Conservation (phyloP, 1,139 yeast species). For the Diutina catenulata region DNA sequence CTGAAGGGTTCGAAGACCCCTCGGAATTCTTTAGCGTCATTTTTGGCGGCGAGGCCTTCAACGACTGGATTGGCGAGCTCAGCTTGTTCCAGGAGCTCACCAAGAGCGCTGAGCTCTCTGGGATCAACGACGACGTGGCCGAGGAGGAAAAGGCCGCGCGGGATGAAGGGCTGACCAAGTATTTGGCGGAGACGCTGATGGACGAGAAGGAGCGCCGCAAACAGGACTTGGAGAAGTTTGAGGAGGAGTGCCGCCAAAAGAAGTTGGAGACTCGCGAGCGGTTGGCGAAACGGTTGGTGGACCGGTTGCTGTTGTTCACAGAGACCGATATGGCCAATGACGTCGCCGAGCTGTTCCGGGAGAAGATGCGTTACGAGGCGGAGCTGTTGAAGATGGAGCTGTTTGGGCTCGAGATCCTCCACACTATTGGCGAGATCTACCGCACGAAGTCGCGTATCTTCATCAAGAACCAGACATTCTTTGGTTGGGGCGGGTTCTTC, state of each 20-base stretch:
- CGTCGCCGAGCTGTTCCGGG: constrained; percentile 55
- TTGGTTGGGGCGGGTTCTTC: constrained; percentile 69
- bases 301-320: constrained; percentile 63
- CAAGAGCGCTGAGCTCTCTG: constrained; percentile 54
- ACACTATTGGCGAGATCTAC: constrained; percentile 74
- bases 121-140: constrained; percentile 31
- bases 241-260: constrained; percentile 22
- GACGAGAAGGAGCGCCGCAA: constrained; percentile 29
- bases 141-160: constrained; percentile 14
- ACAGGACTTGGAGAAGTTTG: constrained; percentile 46
- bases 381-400: constrained; percentile 87
- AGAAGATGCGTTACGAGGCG: constrained; percentile 71
- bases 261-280: constrained; percentile 13
- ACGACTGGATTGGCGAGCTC: constrained; percentile 75
- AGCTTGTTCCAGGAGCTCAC: constrained; percentile 73
- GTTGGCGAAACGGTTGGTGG: constrained; percentile 17
- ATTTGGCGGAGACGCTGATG: background rate
- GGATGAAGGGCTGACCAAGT: constrained; percentile 8
- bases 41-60: constrained; percentile 70
- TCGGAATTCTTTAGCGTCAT: constrained; percentile 39
- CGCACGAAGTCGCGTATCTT: constrained; percentile 53
- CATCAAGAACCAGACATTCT: constrained; percentile 46
- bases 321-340: constrained; percentile 70
- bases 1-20: constrained; percentile 73
- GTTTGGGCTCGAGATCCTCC: constrained; percentile 83